These are phyloP conservation scores for Actinomortierella wolfii DNA, from an alignment of 371 early-diverging fungal genomes.

Conservation along the genomic window DNA sequence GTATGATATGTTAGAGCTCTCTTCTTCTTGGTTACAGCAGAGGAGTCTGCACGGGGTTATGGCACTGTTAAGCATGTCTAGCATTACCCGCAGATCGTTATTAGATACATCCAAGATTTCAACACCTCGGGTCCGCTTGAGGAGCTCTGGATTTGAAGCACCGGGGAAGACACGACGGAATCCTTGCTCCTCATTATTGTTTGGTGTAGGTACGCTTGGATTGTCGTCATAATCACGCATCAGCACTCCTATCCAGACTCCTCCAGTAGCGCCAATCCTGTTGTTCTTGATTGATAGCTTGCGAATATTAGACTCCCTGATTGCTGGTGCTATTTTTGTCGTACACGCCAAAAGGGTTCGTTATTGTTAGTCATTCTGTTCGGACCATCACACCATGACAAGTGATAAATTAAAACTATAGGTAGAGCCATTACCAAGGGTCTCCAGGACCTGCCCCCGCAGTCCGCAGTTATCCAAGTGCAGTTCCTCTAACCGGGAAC, in stretches of 20 bases:
- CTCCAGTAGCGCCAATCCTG: slow-evolving; percentile 54
- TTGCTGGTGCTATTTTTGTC: slow-evolving; percentile 45
- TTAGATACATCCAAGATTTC: slow-evolving; percentile 52
- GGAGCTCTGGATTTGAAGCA: slow-evolving; percentile 30
- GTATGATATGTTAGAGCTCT: no score
- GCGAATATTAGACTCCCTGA: slow-evolving; percentile 55
- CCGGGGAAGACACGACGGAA: slow-evolving; percentile 45
- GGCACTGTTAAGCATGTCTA: not conserved
- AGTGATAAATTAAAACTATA: no score
- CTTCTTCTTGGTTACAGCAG: no score
- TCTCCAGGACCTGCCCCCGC: slow-evolving; percentile 55
- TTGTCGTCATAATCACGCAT: slow-evolving; percentile 63
- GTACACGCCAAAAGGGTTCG: not conserved
- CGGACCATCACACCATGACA: not conserved
- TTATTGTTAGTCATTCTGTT: not conserved
- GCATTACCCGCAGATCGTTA: slow-evolving; percentile 59
- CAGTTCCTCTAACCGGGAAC: slow-evolving; percentile 55
- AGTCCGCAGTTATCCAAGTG: slow-evolving; percentile 64
- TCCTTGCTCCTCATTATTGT: slow-evolving; percentile 45
- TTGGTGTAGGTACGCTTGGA: slow-evolving; percentile 24
- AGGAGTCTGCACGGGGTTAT: slow-evolving; percentile 29
- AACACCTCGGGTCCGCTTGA: slow-evolving; percentile 50
- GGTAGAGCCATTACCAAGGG: no score
- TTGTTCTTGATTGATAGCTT: slow-evolving; percentile 60
- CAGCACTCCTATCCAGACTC: slow-evolving; percentile 68